Conservation (phyloP, 1,284 basidiomycete genomes). For the Papiliotrema laurentii region DNA sequence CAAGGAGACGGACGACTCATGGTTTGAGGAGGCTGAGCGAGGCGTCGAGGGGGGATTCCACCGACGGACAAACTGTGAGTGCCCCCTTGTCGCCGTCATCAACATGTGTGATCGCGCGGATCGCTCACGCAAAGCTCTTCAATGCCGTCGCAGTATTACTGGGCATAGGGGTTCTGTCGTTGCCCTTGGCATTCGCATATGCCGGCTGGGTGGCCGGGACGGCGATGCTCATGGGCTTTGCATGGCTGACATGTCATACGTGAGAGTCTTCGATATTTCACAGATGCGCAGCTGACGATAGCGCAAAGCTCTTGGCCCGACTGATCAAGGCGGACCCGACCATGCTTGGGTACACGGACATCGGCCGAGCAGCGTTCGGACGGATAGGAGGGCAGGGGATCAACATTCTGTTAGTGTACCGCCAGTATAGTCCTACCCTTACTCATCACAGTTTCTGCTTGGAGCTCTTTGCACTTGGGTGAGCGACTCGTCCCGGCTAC, state of each 20-base stretch:
- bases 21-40: slow-evolving; percentile 56
- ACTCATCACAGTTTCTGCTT: slow-evolving; percentile 60
- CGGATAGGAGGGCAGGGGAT: slow-evolving; percentile 55
- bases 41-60: slow-evolving; percentile 35
- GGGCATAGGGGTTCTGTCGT: slow-evolving; percentile 84
- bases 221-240: slow-evolving; percentile 69
- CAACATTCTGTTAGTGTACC: slow-evolving; percentile 33
- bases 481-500: background rate
- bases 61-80: slow-evolving; percentile 76
- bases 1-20: slow-evolving; percentile 6
- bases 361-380: slow-evolving; percentile 82
- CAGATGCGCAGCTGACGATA: slow-evolving; percentile 33
- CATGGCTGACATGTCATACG: slow-evolving; percentile 80
- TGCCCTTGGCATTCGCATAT: slow-evolving; percentile 81
- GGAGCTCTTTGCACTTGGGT: slow-evolving; percentile 64
- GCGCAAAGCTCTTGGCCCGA: slow-evolving; percentile 75
- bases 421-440: background rate
- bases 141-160: slow-evolving; percentile 81
- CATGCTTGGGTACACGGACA: slow-evolving; percentile 79
- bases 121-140: slow-evolving; percentile 60
- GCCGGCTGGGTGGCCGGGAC: slow-evolving; percentile 80
- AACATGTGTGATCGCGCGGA: background rate
- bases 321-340: slow-evolving; percentile 67
- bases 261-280: slow-evolving; percentile 46
- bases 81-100: slow-evolving; percentile 1